phyloP scores from a whole-genome alignment of 495 filamentous ascomycete genomes.

The Lichenothelia convexa region DNA sequence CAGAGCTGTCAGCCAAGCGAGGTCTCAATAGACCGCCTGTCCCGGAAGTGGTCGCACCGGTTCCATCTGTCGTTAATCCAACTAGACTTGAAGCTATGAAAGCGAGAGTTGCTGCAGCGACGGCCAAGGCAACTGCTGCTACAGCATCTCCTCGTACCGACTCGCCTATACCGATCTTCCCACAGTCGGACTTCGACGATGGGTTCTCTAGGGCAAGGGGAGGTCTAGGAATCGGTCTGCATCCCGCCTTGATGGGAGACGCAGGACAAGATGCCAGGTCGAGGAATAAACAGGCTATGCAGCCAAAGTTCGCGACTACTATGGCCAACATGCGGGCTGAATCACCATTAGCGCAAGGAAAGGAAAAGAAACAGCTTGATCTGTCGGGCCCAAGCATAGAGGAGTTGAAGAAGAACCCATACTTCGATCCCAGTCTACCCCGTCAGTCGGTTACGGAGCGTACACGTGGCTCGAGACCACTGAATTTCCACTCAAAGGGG shows the following conservation, averaged over 20 bases:
- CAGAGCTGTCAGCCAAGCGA: slow-evolving; percentile 35
- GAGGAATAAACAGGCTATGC: slow-evolving; percentile 32
- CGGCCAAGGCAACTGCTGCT: slow-evolving; percentile 36
- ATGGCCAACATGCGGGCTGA: slow-evolving; percentile 40
- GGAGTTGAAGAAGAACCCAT: slow-evolving; percentile 59
- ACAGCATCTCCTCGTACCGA: slow-evolving; percentile 20
- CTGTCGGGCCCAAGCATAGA: slow-evolving; percentile 50
- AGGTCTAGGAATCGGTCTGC: slow-evolving; percentile 75
- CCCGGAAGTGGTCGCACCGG: slow-evolving; percentile 22
- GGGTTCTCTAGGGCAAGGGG: slow-evolving; percentile 38
- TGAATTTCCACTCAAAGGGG: slow-evolving; percentile 88
- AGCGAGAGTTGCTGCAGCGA: slow-evolving; percentile 25
- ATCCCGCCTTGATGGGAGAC: slow-evolving; percentile 70
- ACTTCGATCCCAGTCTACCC: slow-evolving; percentile 59
- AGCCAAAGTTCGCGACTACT: slow-evolving; percentile 39
- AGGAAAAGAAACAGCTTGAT: slow-evolving; percentile 44
- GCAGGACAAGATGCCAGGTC: slow-evolving; percentile 41
- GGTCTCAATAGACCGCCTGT: slow-evolving; percentile 19
- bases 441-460: slow-evolving; percentile 41
- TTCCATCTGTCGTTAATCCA: slow-evolving; percentile 10
- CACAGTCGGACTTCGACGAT: slow-evolving; percentile 29
- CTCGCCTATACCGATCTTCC: slow-evolving; percentile 23
- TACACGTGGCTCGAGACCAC: slow-evolving; percentile 49
- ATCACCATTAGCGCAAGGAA: slow-evolving; percentile 20
- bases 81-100: slow-evolving; percentile 14